phyloP scores from a whole-genome alignment of 768 basidiomycete genomes.

The Kwoniella newhampshirensis region DNA sequence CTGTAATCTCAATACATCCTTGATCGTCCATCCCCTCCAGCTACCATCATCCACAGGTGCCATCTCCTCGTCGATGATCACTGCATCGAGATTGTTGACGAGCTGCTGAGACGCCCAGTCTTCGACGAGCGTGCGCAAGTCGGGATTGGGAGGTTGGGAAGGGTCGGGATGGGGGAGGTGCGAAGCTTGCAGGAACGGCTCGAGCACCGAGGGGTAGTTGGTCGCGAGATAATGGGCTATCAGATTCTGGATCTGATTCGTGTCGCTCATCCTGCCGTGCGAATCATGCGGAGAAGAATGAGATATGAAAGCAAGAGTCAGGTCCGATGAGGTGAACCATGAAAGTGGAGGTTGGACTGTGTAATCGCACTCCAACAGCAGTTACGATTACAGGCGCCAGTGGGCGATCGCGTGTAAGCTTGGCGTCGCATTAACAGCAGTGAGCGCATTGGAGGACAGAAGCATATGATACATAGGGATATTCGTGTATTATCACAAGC shows the following conservation, averaged over 20 bases:
- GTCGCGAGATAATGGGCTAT: slow-evolving; percentile 44
- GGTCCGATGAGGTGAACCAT: too few species aligned
- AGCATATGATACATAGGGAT: too few species aligned
- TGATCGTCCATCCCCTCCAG: slow-evolving; percentile 23
- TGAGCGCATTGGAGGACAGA: too few species aligned
- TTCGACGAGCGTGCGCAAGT: slow-evolving; percentile 42
- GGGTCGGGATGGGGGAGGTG: slow-evolving; percentile 29
- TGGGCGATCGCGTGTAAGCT: too few species aligned
- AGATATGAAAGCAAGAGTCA: too few species aligned
- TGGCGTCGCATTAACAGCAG: too few species aligned
- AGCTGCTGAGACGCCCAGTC: slow-evolving; percentile 30
- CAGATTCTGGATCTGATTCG: slow-evolving; percentile 20
- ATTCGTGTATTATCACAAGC: too few species aligned
- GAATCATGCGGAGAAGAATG: too few species aligned
- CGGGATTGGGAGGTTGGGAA: slow-evolving; percentile 33
- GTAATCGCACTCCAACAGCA: too few species aligned
- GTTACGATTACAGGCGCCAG: too few species aligned
- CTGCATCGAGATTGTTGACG: slow-evolving; percentile 4
- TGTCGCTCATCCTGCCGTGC: neutral
- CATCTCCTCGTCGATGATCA: slow-evolving; percentile 2
- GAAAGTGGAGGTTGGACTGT: too few species aligned
- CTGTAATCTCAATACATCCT: slow-evolving; percentile 29
- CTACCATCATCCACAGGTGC: slow-evolving; percentile 24
- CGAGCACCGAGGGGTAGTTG: slow-evolving; percentile 39
- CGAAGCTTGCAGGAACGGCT: slow-evolving; percentile 35